A percentile compares a stretch with the other conserved stretches of the same genome.
Conservation (phyloP, 2,329 filamentous ascomycete species). For the Dothistroma pini region DNA sequence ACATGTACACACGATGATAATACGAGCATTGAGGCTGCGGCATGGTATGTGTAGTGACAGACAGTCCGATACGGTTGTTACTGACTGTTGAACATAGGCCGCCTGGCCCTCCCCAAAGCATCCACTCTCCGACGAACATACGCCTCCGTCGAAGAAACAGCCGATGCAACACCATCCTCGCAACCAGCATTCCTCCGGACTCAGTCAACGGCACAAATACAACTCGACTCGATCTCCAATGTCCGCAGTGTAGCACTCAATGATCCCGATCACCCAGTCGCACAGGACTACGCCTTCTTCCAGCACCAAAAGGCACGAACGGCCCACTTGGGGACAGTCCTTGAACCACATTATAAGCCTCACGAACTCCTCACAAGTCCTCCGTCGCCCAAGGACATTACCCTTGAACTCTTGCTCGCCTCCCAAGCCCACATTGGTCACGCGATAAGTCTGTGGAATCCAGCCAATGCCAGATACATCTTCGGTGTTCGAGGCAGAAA, state of each 20-base stretch:
- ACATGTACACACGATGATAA: slow-evolving; percentile 37
- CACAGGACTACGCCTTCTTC: slow-evolving; percentile 42
- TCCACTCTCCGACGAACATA: slow-evolving; percentile 31
- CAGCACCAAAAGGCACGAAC: slow-evolving; percentile 41
- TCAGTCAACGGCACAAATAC: not conserved
- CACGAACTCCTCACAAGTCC: slow-evolving; percentile 66
- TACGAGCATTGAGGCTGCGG: slow-evolving; percentile 41
- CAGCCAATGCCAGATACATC: slow-evolving; percentile 89
- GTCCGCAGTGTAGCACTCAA: slow-evolving; percentile 33
- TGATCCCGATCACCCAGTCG: slow-evolving; percentile 35
- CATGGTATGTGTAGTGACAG: slow-evolving; percentile 31
- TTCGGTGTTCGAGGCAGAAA: slow-evolving; percentile 83
- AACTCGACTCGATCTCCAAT: slow-evolving; percentile 17
- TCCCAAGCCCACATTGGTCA: slow-evolving; percentile 88
- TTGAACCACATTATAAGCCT: slow-evolving; percentile 59
- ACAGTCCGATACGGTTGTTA: not conserved
- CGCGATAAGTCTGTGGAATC: slow-evolving; percentile 88
- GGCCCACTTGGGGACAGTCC: slow-evolving; percentile 37
- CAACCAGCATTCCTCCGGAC: not conserved
- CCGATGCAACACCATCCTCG: slow-evolving; percentile 16
- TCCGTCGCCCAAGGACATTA: slow-evolving; percentile 73
- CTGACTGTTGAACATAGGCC: slow-evolving; percentile 32
- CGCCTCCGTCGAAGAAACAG: slow-evolving; percentile 33
- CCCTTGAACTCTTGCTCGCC: slow-evolving; percentile 79
- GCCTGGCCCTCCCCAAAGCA: slow-evolving; percentile 37